phyloP scores from a whole-genome alignment of 164 flowering plant species.

The Berberis thunbergii region DNA sequence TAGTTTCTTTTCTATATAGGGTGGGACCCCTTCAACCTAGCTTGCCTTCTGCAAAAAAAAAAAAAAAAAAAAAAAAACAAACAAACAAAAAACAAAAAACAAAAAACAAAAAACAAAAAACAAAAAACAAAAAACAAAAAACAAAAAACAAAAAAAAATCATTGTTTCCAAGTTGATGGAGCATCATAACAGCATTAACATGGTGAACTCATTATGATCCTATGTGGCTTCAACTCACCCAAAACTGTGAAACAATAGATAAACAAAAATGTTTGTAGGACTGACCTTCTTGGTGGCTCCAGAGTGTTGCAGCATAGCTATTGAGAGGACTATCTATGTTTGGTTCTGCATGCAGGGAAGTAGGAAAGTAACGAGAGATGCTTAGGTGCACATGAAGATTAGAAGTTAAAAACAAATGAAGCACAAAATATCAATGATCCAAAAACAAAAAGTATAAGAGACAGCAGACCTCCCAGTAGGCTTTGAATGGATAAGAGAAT shows the following conservation, averaged over 20 bases:
- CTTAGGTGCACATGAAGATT: neutral
- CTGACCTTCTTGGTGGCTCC: constrained; percentile 57
- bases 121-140: too few relatives aligned
- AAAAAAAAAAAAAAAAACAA: too few relatives aligned
- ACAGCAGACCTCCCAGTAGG: constrained; percentile 53
- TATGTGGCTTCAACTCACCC: neutral
- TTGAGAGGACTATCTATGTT: constrained; percentile 69
- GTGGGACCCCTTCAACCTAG: too few relatives aligned
- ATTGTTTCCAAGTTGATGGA: too few relatives aligned
- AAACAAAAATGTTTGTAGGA: neutral
- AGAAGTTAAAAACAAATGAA: neutral
- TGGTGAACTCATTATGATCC: too few relatives aligned
- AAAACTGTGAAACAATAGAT: neutral
- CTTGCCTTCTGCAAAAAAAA: too few relatives aligned
- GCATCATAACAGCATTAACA: too few relatives aligned
- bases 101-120: too few relatives aligned
- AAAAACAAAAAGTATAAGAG: neutral
- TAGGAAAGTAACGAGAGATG: too few relatives aligned
- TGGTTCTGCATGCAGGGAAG: constrained; percentile 43
- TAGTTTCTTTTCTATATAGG: too few relatives aligned
- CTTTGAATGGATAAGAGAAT: constrained; percentile 71
- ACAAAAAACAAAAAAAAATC: too few relatives aligned
- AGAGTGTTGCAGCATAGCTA: constrained; percentile 53
- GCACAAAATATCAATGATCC: neutral
- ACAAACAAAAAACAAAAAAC: too few relatives aligned